Percentiles rank a stretch among this genome's conserved stretches.
Evolutionary conservation across 129 eudicot genomes (phyloP).

Genomic region (Flaveria linearis): DNA sequence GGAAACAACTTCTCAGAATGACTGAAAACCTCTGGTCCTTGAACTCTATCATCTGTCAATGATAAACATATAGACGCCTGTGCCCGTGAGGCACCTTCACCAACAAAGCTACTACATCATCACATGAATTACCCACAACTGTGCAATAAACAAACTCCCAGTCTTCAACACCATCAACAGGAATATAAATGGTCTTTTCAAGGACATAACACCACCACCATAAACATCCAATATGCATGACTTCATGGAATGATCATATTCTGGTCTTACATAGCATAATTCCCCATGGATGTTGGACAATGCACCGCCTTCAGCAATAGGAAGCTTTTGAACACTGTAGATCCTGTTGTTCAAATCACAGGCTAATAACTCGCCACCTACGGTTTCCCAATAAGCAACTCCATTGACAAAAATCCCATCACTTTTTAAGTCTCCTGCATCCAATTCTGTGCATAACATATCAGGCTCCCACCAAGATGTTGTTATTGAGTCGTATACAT

Average conservation of each 20-base stretch:
- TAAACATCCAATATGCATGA: slow-evolving; percentile 34
- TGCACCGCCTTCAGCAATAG: slow-evolving; percentile 28
- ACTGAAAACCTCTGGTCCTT: slow-evolving; percentile 3
- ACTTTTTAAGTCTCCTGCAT: slow-evolving; percentile 9
- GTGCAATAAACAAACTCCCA: background rate
- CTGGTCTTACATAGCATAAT: slow-evolving; percentile 31
- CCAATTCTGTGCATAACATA: slow-evolving; percentile 34
- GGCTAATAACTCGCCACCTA: slow-evolving; percentile 40
- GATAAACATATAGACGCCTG: slow-evolving; percentile 19
- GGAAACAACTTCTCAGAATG: slow-evolving; percentile 32
- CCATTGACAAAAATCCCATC: slow-evolving; percentile 47
- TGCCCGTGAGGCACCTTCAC: background rate
- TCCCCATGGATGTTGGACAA: slow-evolving; percentile 43
- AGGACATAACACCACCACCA: slow-evolving; percentile 33
- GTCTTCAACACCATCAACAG: slow-evolving; percentile 4
- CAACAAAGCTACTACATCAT: slow-evolving; percentile 32
- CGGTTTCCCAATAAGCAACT: slow-evolving; percentile 51
- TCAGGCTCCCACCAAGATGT: slow-evolving; percentile 42
- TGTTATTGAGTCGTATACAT: slow-evolving; percentile 55
- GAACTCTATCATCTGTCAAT: slow-evolving; percentile 29
- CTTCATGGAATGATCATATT: background rate
- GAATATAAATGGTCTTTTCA: slow-evolving; percentile 20
- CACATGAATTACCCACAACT: slow-evolving; percentile 39
- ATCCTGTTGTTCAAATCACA: slow-evolving; percentile 41
- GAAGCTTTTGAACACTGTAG: slow-evolving; percentile 35